These are phyloP conservation scores for Daldinia concentrica DNA, from an alignment of 495 filamentous ascomycete species.

Conservation along the genomic window DNA sequence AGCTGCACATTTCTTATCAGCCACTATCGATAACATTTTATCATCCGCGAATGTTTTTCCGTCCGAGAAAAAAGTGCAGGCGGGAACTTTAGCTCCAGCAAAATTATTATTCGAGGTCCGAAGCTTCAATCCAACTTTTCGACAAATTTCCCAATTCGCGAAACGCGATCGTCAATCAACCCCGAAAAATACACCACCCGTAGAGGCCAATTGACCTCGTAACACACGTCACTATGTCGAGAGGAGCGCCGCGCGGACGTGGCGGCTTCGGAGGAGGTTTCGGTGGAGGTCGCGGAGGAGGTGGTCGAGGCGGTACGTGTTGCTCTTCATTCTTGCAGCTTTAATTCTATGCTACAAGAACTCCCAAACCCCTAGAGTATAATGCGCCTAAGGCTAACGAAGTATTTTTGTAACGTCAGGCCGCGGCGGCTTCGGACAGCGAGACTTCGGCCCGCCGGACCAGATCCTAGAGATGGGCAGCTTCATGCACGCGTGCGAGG, in stretches of 20 bases:
- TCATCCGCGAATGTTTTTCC: constrained; percentile 22
- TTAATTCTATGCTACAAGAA: no score
- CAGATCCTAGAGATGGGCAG: constrained; percentile 80
- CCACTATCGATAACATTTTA: constrained; percentile 18
- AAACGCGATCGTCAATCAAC: neutral
- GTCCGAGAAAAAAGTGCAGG: constrained; percentile 24
- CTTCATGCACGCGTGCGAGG: constrained; percentile 93
- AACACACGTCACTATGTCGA: constrained; percentile 40
- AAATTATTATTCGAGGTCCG: constrained; percentile 7
- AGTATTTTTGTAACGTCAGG: constrained; percentile 42
- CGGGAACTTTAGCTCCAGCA: constrained; percentile 10
- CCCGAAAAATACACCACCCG: neutral
- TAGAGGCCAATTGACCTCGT: constrained; percentile 27
- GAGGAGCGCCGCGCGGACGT: constrained; percentile 50
- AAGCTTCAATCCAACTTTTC: neutral
- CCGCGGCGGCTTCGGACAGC: constrained; percentile 62
- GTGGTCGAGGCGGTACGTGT: constrained; percentile 39
- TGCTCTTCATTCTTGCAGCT: neutral
- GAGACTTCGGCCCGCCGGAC: constrained; percentile 64
- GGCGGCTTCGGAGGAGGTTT: constrained; percentile 45
- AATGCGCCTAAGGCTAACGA: neutral
- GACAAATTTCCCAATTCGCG: neutral
- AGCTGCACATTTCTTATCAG: neutral
- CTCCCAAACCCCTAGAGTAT: no score
- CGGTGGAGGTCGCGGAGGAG: constrained; percentile 33